These are phyloP conservation scores for Aspergillus conjunctus DNA, from an alignment of 495 filamentous ascomycete species.

Conservation along the genomic window DNA sequence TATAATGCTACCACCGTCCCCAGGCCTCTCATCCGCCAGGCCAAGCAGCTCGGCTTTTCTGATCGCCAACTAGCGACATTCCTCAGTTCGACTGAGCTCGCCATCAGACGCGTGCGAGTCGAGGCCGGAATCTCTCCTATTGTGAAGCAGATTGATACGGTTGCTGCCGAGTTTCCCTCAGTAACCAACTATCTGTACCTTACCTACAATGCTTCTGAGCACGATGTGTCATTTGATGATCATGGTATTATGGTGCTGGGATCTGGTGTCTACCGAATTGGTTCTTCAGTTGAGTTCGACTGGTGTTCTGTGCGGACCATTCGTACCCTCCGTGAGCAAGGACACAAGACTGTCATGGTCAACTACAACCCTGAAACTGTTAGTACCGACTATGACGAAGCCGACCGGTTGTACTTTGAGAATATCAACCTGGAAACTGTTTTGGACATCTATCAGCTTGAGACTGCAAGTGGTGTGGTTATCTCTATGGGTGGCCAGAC, in stretches of 20 bases:
- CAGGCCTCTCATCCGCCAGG: slow-evolving; percentile 65
- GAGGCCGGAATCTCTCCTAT: slow-evolving; percentile 84
- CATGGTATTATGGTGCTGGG: slow-evolving; percentile 94
- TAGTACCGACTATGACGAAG: slow-evolving; percentile 94
- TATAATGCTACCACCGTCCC: slow-evolving; percentile 73
- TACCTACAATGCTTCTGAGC: slow-evolving; percentile 89
- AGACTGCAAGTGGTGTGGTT: slow-evolving; percentile 85
- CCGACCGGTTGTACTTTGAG: slow-evolving; percentile 94
- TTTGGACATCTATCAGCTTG: slow-evolving; percentile 92
- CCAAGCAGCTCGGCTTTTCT: slow-evolving; percentile 91
- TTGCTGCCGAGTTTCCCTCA: slow-evolving; percentile 94
- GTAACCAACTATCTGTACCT: slow-evolving; percentile 97
- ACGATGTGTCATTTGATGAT: slow-evolving; percentile 83
- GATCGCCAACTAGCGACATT: slow-evolving; percentile 94
- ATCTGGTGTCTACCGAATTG: slow-evolving; percentile 96
- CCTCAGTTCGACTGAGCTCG: slow-evolving; percentile 88
- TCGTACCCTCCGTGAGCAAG: slow-evolving; percentile 83
- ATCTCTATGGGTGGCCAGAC: slow-evolving; percentile 98
- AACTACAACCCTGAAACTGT: slow-evolving; percentile 97
- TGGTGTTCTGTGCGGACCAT: slow-evolving; percentile 99
- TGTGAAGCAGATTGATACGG: slow-evolving; percentile 98
- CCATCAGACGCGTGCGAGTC: slow-evolving; percentile 75
- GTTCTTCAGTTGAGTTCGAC: slow-evolving; percentile 97
- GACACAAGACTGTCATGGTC: slow-evolving; percentile 97
- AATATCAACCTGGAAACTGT: slow-evolving; percentile 95